These are phyloP conservation scores for Mucor mucedo DNA, from an alignment of 371 early-diverging fungal species.

Conservation along the genomic window DNA sequence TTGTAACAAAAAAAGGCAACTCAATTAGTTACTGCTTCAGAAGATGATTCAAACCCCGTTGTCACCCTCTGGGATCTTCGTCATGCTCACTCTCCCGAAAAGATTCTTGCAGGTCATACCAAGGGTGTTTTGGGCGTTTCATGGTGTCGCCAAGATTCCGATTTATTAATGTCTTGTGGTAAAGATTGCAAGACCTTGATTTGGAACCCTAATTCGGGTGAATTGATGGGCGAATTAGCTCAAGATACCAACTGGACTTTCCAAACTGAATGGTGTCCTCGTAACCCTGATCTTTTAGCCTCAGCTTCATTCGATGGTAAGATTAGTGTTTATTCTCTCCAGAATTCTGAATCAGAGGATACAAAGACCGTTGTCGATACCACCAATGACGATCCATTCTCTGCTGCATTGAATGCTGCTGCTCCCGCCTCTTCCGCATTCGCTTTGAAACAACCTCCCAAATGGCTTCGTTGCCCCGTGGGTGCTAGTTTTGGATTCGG, in stretches of 20 bases:
- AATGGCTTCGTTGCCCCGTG: slow-evolving; percentile 93
- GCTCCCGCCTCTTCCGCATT: slow-evolving; percentile 35
- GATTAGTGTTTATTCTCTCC: slow-evolving; percentile 85
- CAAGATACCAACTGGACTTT: slow-evolving; percentile 88
- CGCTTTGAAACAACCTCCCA: slow-evolving; percentile 85
- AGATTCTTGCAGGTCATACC: slow-evolving; percentile 76
- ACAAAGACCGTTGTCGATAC: slow-evolving; percentile 27
- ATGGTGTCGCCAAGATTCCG: slow-evolving; percentile 93
- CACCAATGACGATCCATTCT: slow-evolving; percentile 15
- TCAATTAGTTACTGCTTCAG: slow-evolving; percentile 61
- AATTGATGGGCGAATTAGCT: slow-evolving; percentile 80
- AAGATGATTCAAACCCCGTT: slow-evolving; percentile 88
- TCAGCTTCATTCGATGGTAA: slow-evolving; percentile 89
- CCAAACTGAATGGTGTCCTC: slow-evolving; percentile 91
- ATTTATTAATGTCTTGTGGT: slow-evolving; percentile 85
- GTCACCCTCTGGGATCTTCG: slow-evolving; percentile 93
- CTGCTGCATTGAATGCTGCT: slow-evolving; percentile 32
- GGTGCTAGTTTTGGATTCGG: slow-evolving; percentile 93
- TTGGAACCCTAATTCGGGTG: slow-evolving; percentile 83
- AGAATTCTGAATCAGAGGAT: slow-evolving; percentile 56
- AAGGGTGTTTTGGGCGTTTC: slow-evolving; percentile 88
- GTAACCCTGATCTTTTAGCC: slow-evolving; percentile 90
- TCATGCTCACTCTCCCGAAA: slow-evolving; percentile 91
- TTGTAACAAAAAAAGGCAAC: slow-evolving; percentile 15
- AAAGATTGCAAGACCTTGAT: slow-evolving; percentile 92